These are phyloP conservation scores for Capsicum pubescens DNA, from an alignment of 257 asterid genomes.

Conservation along the genomic window DNA sequence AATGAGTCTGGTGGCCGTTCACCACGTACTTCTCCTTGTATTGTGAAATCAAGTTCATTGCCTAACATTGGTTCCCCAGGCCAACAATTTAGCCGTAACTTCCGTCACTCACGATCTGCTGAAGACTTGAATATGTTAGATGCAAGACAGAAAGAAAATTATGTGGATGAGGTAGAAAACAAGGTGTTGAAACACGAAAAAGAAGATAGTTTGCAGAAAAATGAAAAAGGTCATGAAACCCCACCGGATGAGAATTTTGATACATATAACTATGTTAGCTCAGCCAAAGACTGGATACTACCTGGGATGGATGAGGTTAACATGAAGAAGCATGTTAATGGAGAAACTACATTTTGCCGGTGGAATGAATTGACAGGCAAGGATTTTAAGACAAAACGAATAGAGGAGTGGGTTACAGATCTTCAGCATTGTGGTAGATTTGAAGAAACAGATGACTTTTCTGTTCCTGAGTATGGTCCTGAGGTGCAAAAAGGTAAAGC, in stretches of 20 bases:
- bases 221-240: conserved; percentile 51
- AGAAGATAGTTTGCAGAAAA: conserved; percentile 40
- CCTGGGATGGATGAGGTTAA: conserved; percentile 62
- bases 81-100: conserved; percentile 31
- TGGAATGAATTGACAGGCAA: conserved; percentile 57
- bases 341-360: conserved; percentile 50
- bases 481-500: conserved; percentile 39
- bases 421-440: conserved; percentile 67
- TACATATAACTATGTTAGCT: conserved; percentile 58
- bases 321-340: conserved; percentile 41
- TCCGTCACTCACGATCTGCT: conserved; percentile 64
- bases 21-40: conserved; percentile 44
- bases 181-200: conserved; percentile 42
- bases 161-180: conserved; percentile 44
- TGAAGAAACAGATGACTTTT: conserved; percentile 57
- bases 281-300: conserved; percentile 86
- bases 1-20: conserved; percentile 51
- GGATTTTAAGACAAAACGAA: conserved; percentile 74
- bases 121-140: conserved; percentile 62
- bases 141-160: conserved; percentile 48
- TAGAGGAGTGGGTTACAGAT: conserved; percentile 87
- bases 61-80: conserved; percentile 63
- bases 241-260: conserved; percentile 55
- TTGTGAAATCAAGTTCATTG: conserved; percentile 73
- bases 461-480: conserved; percentile 41